Percentiles rank a stretch among this genome's conserved stretches.
Conservation (phyloP, 345 rosid genomes). For the Eucalyptus leucophloia region DNA sequence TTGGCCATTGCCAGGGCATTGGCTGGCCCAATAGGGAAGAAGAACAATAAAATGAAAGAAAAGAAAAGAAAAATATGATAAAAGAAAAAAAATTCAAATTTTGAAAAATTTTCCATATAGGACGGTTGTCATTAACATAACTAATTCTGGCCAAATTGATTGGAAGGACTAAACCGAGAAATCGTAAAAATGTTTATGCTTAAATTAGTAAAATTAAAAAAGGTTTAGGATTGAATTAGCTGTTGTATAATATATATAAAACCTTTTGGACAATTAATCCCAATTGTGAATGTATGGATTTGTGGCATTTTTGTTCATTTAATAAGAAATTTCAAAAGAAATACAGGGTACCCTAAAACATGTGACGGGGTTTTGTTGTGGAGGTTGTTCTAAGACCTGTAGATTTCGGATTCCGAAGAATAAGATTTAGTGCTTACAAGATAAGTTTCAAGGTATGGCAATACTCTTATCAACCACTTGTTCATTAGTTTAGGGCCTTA, state of each 20-base stretch:
- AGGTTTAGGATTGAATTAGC: too few species aligned
- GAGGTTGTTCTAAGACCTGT: not conserved
- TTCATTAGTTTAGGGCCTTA: not conserved
- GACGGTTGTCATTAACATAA: not conserved
- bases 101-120: too few species aligned
- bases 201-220: too few species aligned
- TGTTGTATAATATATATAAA: too few species aligned
- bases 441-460: not conserved
- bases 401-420: not conserved
- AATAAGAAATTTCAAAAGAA: not conserved
- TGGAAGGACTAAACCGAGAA: too few species aligned
- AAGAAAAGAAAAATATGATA: not conserved
- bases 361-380: not conserved
- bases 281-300: not conserved
- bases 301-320: not conserved
- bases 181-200: too few species aligned
- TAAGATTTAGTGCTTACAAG: not conserved
- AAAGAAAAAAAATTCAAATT: not conserved
- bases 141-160: not conserved
- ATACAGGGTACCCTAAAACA: not conserved
- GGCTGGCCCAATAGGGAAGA: not conserved
- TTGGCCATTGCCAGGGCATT: too few species aligned
- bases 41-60: too few species aligned
- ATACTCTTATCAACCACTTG: not conserved
- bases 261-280: not conserved